Conservation (phyloP, 345 rosid species). For the Mercurialis annua region DNA sequence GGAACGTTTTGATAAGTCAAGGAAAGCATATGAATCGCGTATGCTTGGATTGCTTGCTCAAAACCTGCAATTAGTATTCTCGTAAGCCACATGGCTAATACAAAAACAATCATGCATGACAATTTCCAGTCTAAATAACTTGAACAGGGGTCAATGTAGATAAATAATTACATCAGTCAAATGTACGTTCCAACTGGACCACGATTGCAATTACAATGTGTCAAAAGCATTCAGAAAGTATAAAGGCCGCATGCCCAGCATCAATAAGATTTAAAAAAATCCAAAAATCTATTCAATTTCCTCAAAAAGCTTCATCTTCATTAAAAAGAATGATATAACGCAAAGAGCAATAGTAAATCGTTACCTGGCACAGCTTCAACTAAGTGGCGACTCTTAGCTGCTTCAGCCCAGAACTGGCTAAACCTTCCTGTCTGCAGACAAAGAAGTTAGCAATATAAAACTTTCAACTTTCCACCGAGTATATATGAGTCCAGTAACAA, state of each 20-base stretch:
- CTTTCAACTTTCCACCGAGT: conserved; percentile 6
- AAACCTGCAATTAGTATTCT: conserved; percentile 59
- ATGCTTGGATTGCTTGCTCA: conserved; percentile 87
- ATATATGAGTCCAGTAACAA: not conserved
- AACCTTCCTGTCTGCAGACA: conserved; percentile 82
- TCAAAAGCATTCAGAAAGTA: not conserved
- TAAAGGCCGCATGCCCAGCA: not conserved
- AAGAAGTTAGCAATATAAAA: not conserved
- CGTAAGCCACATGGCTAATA: conserved; percentile 16
- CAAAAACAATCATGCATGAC: not conserved
- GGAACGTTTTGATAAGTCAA: conserved; percentile 92
- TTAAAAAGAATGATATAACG: not conserved
- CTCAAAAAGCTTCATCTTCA: not conserved
- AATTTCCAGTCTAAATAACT: not conserved
- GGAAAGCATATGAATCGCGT: conserved; percentile 82
- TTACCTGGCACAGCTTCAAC: conserved; percentile 94
- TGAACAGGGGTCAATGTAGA: not conserved
- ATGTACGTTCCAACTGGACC: not conserved
- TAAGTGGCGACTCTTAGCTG: conserved; percentile 79
- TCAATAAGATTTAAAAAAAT: not conserved
- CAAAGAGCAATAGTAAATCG: not conserved
- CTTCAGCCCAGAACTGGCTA: conserved; percentile 93
- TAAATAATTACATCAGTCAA: not conserved
- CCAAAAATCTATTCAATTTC: not conserved
- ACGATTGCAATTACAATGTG: not conserved